Base-by-base conservation (phyloP, 495 filamentous ascomycete genomes). In the Aspergillus conjunctus region DNA sequence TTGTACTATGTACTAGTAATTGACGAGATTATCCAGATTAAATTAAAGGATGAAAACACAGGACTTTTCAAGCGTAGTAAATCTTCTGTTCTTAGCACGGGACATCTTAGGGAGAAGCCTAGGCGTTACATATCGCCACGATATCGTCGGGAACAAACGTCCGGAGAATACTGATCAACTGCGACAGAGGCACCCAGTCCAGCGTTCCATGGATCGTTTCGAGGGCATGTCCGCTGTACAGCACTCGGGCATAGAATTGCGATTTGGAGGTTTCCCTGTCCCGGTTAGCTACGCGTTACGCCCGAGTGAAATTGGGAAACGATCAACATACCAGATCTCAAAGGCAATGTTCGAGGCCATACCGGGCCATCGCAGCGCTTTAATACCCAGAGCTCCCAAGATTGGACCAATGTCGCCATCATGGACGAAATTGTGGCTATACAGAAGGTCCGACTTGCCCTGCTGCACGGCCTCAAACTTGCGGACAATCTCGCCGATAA, bases 401-500 rank as follows among this genome's bases (percentile, higher is more conserved):
- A 73, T 50, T 4, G 73, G 73, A 10, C 71, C 71, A 14, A 75
- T 53, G 51, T 75, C 73, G 2, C 73, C 73, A 56, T 73, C 73
- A 46, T 75, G 71, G 3, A 71, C 54, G 32, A 75, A 73, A n/a
- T 53, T 73, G 59, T 75, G 73, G 39, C 68, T 68, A 49, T 75
- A 75, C 20, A 68, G 68, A 10, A 71, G 22, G 0, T 57, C 56
- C 4, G 68, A 69, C 0, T 11, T 59, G 0, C 68, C 67, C 10
- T 70, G 18, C 12, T 51, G 57, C 0, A 77, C 73, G n/a, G 68
- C 69, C 44, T 77, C 63, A 12, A 76, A 59, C 41, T 63, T 67
- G n/a, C 64, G 49, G 22, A 79, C 49, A n/a, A 79, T 69, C 56
- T 79, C 77, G 0, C 68, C 70, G 32, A 79, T 74, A 43, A 79